A percentile compares a stretch with the other conserved stretches of the same genome.
These are phyloP conservation scores for Omphalotus olearius DNA, from an alignment of 1,284 basidiomycete genomes.

Conservation along the genomic window DNA sequence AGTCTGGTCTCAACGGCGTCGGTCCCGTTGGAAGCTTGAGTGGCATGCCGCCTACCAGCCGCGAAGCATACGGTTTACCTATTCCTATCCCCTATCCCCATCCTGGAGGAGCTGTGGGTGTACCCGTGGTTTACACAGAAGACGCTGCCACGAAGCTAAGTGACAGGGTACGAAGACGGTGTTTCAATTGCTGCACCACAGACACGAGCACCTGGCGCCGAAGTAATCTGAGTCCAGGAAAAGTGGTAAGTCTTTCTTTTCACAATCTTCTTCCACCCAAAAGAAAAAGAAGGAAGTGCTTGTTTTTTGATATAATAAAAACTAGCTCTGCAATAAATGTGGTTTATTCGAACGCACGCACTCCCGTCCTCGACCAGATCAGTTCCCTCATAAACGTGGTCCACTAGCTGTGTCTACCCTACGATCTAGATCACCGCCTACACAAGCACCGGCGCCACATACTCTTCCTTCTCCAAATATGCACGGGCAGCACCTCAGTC, in stretches of 20 bases:
- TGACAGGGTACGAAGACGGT: conserved; percentile 52
- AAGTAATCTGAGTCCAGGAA: conserved; percentile 72
- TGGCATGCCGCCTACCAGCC: neutral
- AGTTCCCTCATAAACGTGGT: conserved; percentile 76
- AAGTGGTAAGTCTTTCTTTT: conserved; percentile 56
- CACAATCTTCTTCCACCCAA: conserved; percentile 7
- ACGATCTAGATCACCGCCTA: conserved; percentile 8
- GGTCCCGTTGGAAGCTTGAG: neutral
- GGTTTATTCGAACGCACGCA: conserved; percentile 81
- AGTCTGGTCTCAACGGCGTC: neutral
- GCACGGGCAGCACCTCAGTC: neutral
- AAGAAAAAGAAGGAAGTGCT: too few relatives aligned
- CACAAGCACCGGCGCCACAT: neutral
- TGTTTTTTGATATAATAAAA: conserved; percentile 3
- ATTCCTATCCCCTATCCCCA: conserved; percentile 4
- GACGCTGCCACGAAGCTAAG: conserved; percentile 58
- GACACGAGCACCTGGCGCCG: conserved; percentile 80
- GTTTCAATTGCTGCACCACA: conserved; percentile 60
- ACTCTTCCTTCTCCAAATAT: conserved; percentile 4
- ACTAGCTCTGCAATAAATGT: conserved; percentile 82
- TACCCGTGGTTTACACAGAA: conserved; percentile 43
- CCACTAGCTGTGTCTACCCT: conserved; percentile 37
- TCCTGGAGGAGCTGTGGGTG: neutral
- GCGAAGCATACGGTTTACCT: conserved; percentile 1
- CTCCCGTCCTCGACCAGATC: conserved; percentile 72